A percentile compares a stretch with the other conserved stretches of the same genome.
These are phyloP conservation scores for Tuctoria greenei DNA, from an alignment of 176 grass and related monocot genomes.

Conservation along the genomic window DNA sequence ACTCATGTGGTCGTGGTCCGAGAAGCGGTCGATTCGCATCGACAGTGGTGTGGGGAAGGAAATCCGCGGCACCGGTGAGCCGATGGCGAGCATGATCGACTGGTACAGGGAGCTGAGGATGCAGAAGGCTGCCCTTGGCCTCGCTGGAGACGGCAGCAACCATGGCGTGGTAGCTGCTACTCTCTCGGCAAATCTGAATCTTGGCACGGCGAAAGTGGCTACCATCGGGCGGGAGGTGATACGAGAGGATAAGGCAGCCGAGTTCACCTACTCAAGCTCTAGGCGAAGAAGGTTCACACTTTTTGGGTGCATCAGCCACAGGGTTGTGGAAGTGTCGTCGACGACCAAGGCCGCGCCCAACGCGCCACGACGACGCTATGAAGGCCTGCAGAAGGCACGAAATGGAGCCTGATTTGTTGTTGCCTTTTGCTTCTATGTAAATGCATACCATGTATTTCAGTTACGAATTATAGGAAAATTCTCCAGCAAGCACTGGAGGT, in stretches of 20 bases:
- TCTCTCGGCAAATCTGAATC: slow-evolving; percentile 26
- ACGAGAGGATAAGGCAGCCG: neutral
- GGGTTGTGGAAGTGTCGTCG: no score
- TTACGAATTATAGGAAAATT: no score
- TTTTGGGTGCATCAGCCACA: no score
- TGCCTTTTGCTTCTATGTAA: no score
- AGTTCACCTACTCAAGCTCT: no score
- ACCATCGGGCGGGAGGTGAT: slow-evolving; percentile 30
- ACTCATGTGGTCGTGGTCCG: slow-evolving; percentile 59
- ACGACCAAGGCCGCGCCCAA: no score
- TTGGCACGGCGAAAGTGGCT: slow-evolving; percentile 37
- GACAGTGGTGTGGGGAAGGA: slow-evolving; percentile 12
- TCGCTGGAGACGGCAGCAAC: neutral
- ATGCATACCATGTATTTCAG: no score
- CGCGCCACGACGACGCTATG: no score
- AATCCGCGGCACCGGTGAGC: neutral
- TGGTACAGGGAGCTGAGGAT: slow-evolving; percentile 50
- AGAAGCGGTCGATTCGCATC: slow-evolving; percentile 46
- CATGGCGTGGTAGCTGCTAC: slow-evolving; percentile 24
- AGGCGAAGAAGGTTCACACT: slow-evolving; percentile 27
- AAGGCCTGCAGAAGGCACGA: no score
- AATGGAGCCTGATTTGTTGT: no score
- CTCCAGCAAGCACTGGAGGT: no score
- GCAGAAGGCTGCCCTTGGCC: slow-evolving; percentile 36
- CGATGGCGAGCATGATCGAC: slow-evolving; percentile 17